Conservation (phyloP, 495 filamentous ascomycete species). For the Apodospora peruviana region DNA sequence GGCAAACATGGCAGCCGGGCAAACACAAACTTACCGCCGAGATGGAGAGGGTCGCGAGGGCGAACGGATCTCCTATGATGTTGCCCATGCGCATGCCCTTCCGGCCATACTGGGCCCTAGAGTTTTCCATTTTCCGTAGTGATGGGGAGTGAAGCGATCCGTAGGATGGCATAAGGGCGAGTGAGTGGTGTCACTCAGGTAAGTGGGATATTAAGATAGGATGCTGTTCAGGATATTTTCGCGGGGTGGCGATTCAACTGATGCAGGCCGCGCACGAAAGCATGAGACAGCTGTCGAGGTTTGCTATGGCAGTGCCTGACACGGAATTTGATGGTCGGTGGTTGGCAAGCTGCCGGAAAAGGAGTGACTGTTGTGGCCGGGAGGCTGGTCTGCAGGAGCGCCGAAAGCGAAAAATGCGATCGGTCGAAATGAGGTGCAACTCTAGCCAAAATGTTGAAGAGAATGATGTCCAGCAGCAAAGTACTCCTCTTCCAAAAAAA, state of each 20-base stretch:
- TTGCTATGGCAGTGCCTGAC: constrained; percentile 1
- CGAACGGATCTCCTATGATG: constrained; percentile 93
- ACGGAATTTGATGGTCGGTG: background rate
- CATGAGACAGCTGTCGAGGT: constrained; percentile 11
- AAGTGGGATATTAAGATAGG: too few relatives aligned
- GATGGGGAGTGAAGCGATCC: constrained; percentile 68
- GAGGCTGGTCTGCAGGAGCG: background rate
- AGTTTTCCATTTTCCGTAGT: constrained; percentile 73
- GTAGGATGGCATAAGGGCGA: constrained; percentile 63
- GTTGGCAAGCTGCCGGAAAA: constrained; percentile 7
- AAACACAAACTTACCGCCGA: constrained; percentile 73
- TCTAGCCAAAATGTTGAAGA: background rate
- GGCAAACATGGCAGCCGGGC: too few relatives aligned
- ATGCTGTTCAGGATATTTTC: too few relatives aligned
- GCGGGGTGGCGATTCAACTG: constrained; percentile 27
- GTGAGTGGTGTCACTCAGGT: too few relatives aligned
- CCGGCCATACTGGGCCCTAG: constrained; percentile 49
- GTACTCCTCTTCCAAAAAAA: constrained; percentile 4
- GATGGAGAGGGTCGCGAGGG: constrained; percentile 89
- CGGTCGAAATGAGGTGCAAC: background rate
- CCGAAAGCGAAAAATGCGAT: background rate
- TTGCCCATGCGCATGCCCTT: constrained; percentile 71
- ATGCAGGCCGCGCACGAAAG: constrained; percentile 9
- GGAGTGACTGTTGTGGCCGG: constrained; percentile 5
- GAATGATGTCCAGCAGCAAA: constrained; percentile 11